phyloP scores from a whole-genome alignment of 2,329 filamentous ascomycete species.

The Exophiala dermatitidis region DNA sequence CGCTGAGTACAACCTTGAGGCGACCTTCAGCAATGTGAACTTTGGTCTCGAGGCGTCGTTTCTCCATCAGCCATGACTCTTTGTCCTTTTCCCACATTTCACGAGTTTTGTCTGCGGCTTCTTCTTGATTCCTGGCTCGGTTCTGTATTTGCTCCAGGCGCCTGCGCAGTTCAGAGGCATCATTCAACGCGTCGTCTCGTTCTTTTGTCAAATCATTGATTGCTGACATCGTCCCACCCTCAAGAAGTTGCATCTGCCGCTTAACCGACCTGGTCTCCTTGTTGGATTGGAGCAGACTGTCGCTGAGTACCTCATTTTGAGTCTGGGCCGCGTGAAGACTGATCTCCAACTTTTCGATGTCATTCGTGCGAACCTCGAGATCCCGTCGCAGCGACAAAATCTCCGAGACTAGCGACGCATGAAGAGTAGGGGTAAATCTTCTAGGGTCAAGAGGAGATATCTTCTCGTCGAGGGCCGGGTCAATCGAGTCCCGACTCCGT shows the following conservation, averaged over 20 bases:
- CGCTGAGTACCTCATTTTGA: constrained; percentile 66
- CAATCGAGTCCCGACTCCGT: constrained; percentile 33
- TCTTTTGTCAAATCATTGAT: constrained; percentile 77
- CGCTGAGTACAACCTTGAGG: constrained; percentile 74
- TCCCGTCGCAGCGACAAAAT: constrained; percentile 82
- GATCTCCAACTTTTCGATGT: constrained; percentile 78
- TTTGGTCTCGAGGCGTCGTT: constrained; percentile 71
- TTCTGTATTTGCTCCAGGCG: constrained; percentile 73
- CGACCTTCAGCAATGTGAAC: constrained; percentile 85
- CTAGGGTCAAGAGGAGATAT: constrained; percentile 77
- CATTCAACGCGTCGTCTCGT: constrained; percentile 73
- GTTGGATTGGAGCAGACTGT: constrained; percentile 53
- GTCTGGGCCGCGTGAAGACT: constrained; percentile 62
- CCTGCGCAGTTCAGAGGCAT: constrained; percentile 62
- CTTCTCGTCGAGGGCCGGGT: constrained; percentile 50
- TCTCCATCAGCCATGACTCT: constrained; percentile 76
- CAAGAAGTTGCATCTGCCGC: constrained; percentile 75
- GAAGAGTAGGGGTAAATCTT: constrained; percentile 87
- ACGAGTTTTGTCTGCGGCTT: constrained; percentile 71
- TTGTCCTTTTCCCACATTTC: constrained; percentile 78
- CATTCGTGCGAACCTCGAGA: constrained; percentile 77
- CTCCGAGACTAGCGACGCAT: constrained; percentile 90
- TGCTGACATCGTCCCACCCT: constrained; percentile 80
- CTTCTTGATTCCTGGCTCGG: constrained; percentile 69
- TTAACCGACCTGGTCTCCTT: constrained; percentile 77